These are phyloP conservation scores for Neurospora sp. DNA, from an alignment of 495 filamentous ascomycete genomes.

Conservation along the genomic window DNA sequence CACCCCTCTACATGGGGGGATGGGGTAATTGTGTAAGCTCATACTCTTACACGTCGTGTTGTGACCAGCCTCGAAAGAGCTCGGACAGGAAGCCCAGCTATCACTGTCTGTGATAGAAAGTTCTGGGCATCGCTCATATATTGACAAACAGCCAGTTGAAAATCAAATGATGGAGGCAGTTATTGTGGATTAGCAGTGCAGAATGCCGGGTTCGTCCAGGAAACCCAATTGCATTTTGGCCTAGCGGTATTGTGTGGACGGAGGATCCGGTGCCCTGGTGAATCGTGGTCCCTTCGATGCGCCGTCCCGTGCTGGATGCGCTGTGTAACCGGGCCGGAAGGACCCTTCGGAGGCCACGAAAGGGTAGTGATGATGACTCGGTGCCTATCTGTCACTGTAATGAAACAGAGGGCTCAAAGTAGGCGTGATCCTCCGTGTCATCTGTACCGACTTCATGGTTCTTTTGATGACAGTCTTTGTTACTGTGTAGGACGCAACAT, in stretches of 20 bases:
- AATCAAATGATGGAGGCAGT: not conserved
- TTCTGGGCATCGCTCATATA: not conserved
- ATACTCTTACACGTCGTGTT: not conserved
- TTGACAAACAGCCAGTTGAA: not conserved
- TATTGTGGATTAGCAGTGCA: not conserved
- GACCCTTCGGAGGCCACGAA: not conserved
- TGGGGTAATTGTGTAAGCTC: not conserved
- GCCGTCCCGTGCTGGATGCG: not conserved
- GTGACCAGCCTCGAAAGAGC: not conserved
- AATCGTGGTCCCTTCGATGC: not conserved
- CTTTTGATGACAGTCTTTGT: not conserved
- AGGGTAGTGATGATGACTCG: not conserved
- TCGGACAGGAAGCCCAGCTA: not conserved
- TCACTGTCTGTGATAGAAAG: not conserved
- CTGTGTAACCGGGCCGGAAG: not conserved
- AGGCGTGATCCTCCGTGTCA: not conserved
- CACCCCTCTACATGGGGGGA: not conserved
- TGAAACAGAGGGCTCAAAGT: not conserved
- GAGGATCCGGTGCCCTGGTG: not conserved
- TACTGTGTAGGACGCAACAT: not conserved
- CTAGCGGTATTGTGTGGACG: not conserved
- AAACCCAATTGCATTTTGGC: not conserved
- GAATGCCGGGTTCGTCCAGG: not conserved
- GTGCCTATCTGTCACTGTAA: not conserved
- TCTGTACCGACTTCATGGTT: not conserved